Evolutionary conservation across 108 stramenopile species (phyloP).

Genomic region (Fragilaria radians): DNA sequence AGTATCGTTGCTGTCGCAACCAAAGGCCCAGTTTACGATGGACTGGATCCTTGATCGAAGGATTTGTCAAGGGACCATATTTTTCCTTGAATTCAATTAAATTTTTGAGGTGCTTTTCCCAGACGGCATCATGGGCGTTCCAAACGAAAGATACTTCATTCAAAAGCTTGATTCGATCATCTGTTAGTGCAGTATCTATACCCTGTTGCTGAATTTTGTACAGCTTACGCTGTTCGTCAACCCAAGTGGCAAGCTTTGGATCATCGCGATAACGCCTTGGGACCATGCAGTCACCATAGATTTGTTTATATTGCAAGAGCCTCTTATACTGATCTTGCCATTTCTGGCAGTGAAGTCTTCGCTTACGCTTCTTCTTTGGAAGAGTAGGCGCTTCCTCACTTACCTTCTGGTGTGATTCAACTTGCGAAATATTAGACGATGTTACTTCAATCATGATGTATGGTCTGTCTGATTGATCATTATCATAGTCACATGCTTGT

Average conservation of each 20-base stretch:
- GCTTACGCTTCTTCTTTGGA: too few relatives aligned
- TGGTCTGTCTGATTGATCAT: too few relatives aligned
- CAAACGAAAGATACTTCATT: constrained; percentile 42
- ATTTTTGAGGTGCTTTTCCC: neutral
- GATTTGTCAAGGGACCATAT: neutral
- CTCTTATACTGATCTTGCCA: neutral
- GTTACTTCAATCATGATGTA: too few relatives aligned
- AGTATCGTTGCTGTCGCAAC: neutral
- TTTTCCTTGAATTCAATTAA: neutral
- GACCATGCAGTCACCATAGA: neutral
- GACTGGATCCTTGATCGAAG: neutral
- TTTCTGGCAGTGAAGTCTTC: too few relatives aligned
- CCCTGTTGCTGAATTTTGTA: constrained; percentile 26
- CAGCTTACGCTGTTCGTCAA: constrained; percentile 44
- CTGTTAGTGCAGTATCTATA: constrained; percentile 16
- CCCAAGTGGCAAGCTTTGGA: constrained; percentile 48
- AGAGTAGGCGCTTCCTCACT: too few relatives aligned
- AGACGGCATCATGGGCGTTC: constrained; percentile 8
- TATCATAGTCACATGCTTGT: too few relatives aligned
- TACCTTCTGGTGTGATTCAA: too few relatives aligned
- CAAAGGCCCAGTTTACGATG: neutral
- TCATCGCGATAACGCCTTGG: neutral
- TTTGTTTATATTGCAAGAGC: neutral
- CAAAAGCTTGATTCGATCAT: constrained; percentile 28
- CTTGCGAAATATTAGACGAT: too few relatives aligned